A percentile compares a stretch with the other conserved stretches of the same genome.
phyloP scores from a whole-genome alignment of 345 rosid genomes.

The Lagerstroemia speciosa region DNA sequence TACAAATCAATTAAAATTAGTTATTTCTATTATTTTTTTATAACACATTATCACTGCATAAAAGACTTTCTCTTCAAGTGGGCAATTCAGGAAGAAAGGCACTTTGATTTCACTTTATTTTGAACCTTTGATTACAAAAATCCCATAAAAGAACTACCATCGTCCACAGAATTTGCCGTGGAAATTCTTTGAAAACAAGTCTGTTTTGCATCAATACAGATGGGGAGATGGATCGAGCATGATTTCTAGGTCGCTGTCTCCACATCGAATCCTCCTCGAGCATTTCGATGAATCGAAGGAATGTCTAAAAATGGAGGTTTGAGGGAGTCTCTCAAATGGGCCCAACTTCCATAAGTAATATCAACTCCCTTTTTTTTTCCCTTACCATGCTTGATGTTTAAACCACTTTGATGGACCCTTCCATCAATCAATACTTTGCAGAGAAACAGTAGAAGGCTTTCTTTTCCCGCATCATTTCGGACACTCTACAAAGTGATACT shows the following conservation, averaged over 20 bases:
- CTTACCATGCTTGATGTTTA: background rate
- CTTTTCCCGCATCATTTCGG: too few relatives aligned
- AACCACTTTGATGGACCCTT: background rate
- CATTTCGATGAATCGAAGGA: background rate
- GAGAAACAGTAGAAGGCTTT: background rate
- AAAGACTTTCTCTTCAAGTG: too few relatives aligned
- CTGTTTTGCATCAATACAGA: too few relatives aligned
- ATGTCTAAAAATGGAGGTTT: background rate
- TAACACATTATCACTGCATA: too few relatives aligned
- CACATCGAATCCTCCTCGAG: background rate
- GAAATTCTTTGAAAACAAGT: background rate
- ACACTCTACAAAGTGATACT: too few relatives aligned
- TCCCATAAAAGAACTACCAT: too few relatives aligned
- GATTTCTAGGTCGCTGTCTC: background rate
- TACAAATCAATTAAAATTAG: too few relatives aligned
- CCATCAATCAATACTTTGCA: background rate
- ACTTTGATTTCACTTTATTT: constrained; percentile 12
- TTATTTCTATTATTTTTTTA: too few relatives aligned
- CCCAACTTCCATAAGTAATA: too few relatives aligned
- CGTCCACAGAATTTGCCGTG: background rate
- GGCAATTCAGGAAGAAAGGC: constrained; percentile 20
- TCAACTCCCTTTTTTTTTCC: background rate
- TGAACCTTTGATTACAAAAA: background rate
- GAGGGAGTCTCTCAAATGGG: background rate
- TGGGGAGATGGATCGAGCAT: background rate